Base-by-base conservation (phyloP, 257 asterid genomes). In the Gentiana dahurica region DNA sequence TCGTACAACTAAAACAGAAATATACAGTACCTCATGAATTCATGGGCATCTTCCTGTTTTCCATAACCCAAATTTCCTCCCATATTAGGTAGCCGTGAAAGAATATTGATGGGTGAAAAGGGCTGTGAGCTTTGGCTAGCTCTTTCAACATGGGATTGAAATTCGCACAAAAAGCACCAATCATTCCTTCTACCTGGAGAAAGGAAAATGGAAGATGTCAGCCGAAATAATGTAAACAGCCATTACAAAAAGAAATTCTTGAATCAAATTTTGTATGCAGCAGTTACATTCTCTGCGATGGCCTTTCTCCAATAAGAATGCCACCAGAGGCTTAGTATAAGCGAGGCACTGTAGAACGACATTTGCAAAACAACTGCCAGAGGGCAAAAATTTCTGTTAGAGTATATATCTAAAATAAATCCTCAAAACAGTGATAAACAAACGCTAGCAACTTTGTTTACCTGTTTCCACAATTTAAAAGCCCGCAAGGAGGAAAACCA, bases 1-100 rank as follows among this genome's bases (percentile, higher is more conserved):
- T 55, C 15, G 38, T 39, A 49, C 37, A 46, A 43, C 33, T 9
- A 35, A 34, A 51, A 39, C 11, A n/a, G 4, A 3, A 2, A 71
- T 60, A 60, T 34, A 5, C 6, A 4, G 5, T 41, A 85, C 98
- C 98, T 91, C 95, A 91, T 91, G 69, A 91, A 91, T 68, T 91
- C 98, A 65, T 91, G 98, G 10, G 98, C 95, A 75, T 91, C 98
- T 84, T 91, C 97, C 82, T 91, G 98, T 50, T 80, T 80, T 70
- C 97, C 97, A 61, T 83, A 81, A 46, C 94, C 97, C 60, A 87
- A 94, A 77, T 83, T 91, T 71, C 97, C 95, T 34, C 97, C 97
- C 55, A 91, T 77, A 73, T 83, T 78, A 38, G 94, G 95, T 75
- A 91, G 65, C 54, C 90, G 77, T 24, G 98, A 83, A 56, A 91